Base-by-base conservation (phyloP, 1,139 yeast species). In the Saccharomyces pastorianus region DNA sequence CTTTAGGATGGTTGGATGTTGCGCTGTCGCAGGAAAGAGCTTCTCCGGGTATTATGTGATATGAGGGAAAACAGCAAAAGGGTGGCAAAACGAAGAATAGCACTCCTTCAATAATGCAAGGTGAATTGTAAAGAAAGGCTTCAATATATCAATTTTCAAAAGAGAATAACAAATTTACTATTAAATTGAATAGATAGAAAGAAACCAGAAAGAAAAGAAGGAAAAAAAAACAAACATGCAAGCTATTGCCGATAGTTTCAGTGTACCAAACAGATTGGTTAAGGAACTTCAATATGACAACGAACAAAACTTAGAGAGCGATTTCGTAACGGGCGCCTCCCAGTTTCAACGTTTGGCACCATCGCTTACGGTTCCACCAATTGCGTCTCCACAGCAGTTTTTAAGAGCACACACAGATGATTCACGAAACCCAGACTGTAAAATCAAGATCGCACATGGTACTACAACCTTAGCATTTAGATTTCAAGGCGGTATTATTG, bases 371-470 rank as follows among this genome's bases (percentile, higher is more conserved):
- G 73, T 88, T 69, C 96, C 96, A 27, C 96, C 96, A 57, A 88
- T 88, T 61, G 80, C 91, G 51, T 86, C 86, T 67, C 98, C 99
- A 46, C 83, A 96, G n/a, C 95, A 88, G 53, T 93, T 93, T 70
- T 76, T 93, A 64, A 79, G 98, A 71, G 97, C 98, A n/a, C 98
- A 93, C 71, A 93, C 98, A 3, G 98, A 93, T 71, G 97, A 93
- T 71, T 84, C 90, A 41, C 71, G 83, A 57, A 93, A 91, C 69
- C 96, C 96, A 27, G 97, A 90, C 70, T 89, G 96, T 74, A 87
- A 85, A 68, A 93, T 95, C 73, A 93, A 93, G 72, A 88, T 93
- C 67, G 96, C 97, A 28, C 99, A 93, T 73, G 99, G 99, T 72
- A 93, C 99, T 28, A 93, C 99, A 14, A 93, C 99, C 6, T 78